These are phyloP conservation scores for Aspergillus nanangensis DNA, from an alignment of 495 filamentous ascomycete species.

Conservation along the genomic window DNA sequence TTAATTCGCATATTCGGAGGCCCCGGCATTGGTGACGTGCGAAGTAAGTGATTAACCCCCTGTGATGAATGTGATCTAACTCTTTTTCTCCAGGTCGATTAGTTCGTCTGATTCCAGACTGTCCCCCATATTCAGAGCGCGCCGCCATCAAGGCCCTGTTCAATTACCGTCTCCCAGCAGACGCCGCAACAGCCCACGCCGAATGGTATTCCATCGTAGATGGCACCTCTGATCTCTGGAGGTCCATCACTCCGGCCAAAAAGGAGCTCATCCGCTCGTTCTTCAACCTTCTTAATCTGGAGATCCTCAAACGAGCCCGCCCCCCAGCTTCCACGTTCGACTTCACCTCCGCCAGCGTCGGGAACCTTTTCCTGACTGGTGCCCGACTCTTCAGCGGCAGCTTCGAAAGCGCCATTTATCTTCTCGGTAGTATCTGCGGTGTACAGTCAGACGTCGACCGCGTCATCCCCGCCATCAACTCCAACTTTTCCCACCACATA, in stretches of 20 bases:
- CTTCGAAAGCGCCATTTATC: conserved; percentile 77
- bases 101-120: conserved; percentile 83
- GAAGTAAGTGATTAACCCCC: conserved; percentile 57
- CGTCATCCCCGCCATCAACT: conserved; percentile 87
- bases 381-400: conserved; percentile 77
- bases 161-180: conserved; percentile 72
- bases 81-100: conserved; percentile 58
- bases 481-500: conserved; percentile 92
- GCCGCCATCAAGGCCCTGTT: conserved; percentile 74
- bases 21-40: conserved; percentile 86
- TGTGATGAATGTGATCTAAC: background rate
- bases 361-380: conserved; percentile 88
- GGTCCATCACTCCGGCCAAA: conserved; percentile 71
- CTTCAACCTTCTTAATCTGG: conserved; percentile 80
- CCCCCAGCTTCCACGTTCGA: conserved; percentile 75
- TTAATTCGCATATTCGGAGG: conserved; percentile 90
- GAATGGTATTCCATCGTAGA: conserved; percentile 94
- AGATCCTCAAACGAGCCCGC: conserved; percentile 82
- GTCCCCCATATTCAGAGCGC: conserved; percentile 54
- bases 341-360: conserved; percentile 84
- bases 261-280: conserved; percentile 88
- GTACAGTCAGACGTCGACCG: conserved; percentile 64
- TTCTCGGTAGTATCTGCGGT: conserved; percentile 74
- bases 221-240: conserved; percentile 71
- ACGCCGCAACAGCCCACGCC: conserved; percentile 29